Percentiles rank a stretch among this genome's conserved stretches.
Conservation (phyloP, 192 early-diverging fungal species). For the Helicostylum pulchrum region DNA sequence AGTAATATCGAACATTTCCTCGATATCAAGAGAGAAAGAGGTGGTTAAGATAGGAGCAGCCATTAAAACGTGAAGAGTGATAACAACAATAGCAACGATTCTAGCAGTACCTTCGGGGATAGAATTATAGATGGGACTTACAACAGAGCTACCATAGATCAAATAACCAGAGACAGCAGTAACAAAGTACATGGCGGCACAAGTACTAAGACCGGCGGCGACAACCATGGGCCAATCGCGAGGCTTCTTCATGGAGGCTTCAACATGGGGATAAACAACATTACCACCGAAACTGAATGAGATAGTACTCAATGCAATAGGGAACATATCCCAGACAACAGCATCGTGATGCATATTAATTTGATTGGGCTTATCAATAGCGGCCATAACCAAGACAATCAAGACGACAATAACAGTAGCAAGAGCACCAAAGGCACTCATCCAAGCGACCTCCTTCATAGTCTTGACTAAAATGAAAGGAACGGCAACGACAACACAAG, state of each 20-base stretch:
- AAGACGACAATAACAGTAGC: constrained; percentile 59
- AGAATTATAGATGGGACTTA: constrained; percentile 56
- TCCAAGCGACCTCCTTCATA: constrained; percentile 64
- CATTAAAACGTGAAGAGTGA: constrained; percentile 63
- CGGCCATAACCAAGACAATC: constrained; percentile 51
- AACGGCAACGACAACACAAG: constrained; percentile 48
- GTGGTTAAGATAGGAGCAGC: constrained; percentile 66
- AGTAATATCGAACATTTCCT: constrained; percentile 49
- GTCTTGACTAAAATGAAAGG: constrained; percentile 64
- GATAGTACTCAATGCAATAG: constrained; percentile 60
- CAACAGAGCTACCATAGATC: constrained; percentile 58
- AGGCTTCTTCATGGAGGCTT: constrained; percentile 61
- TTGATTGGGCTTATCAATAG: constrained; percentile 46
- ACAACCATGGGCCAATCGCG: constrained; percentile 54
- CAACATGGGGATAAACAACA: constrained; percentile 68
- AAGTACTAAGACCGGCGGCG: constrained; percentile 46
- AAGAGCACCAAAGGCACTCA: constrained; percentile 58
- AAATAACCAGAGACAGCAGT: constrained; percentile 61
- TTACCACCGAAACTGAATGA: constrained; percentile 70
- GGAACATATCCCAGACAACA: constrained; percentile 51
- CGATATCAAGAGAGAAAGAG: constrained; percentile 60
- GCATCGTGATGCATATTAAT: constrained; percentile 35
- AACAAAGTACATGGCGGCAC: constrained; percentile 59
- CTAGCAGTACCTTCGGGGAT: constrained; percentile 49
- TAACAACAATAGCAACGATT: constrained; percentile 53